These are phyloP conservation scores for Suhomyces anneliseae DNA, from an alignment of 1,139 yeast species.

Conservation along the genomic window DNA sequence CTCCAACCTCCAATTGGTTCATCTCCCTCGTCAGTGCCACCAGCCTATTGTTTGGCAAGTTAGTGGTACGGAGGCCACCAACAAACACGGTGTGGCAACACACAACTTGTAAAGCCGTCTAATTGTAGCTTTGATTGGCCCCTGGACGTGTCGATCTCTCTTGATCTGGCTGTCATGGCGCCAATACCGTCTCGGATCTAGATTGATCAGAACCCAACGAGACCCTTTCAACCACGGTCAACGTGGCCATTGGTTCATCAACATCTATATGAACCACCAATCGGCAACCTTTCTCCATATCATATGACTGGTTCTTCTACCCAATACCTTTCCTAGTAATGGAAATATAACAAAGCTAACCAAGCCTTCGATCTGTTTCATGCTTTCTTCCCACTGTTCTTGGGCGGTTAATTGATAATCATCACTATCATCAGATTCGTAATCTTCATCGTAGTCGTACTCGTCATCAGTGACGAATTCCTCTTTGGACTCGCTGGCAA, in stretches of 20 bases:
- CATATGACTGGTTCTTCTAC: constrained; percentile 51
- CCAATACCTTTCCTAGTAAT: constrained; percentile 66
- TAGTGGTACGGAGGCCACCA: no score
- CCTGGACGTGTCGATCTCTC: no score
- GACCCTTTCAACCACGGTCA: no score
- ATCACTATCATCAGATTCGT: constrained; percentile 11
- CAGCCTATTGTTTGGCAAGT: no score
- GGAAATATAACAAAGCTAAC: constrained; percentile 64
- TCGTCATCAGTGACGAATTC: constrained; percentile 17
- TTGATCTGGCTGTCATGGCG: no score
- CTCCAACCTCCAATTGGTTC: no score
- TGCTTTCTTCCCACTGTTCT: constrained; percentile 78
- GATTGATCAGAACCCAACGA: no score
- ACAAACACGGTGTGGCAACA: no score
- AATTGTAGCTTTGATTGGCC: no score
- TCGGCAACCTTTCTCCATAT: constrained; percentile 36
- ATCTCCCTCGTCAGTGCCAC: no score
- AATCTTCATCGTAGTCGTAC: constrained; percentile 14
- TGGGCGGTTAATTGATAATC: constrained; percentile 45
- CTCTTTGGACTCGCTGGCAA: constrained; percentile 5
- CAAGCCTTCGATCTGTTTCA: constrained; percentile 59
- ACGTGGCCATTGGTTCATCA: neutral
- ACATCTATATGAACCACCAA: constrained; percentile 25
- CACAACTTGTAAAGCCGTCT: no score
- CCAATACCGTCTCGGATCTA: no score